A percentile compares a stretch with the other conserved stretches of the same genome.
Conservation (phyloP, 2,329 filamentous ascomycete species). For the Aureobasidium sp. region DNA sequence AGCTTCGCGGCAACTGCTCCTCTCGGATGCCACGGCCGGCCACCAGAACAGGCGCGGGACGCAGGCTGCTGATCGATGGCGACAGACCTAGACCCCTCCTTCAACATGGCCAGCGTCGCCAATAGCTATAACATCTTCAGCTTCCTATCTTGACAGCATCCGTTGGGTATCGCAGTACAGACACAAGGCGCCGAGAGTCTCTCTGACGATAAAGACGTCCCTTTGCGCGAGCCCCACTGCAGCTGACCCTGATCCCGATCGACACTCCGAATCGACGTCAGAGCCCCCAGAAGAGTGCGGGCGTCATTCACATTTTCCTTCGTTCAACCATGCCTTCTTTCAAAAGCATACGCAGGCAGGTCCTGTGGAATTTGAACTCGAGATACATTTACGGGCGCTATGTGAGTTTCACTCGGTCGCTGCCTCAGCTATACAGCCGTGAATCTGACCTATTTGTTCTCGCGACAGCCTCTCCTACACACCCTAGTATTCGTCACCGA, state of each 20-base stretch:
- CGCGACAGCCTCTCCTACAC: conserved; percentile 73
- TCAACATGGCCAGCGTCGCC: neutral
- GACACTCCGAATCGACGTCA: conserved; percentile 3
- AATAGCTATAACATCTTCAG: neutral
- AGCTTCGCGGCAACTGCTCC: conserved; percentile 6
- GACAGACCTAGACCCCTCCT: conserved; percentile 9
- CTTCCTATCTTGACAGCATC: neutral
- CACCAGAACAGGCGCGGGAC: neutral
- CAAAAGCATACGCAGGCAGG: conserved; percentile 33
- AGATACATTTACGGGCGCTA: conserved; percentile 68
- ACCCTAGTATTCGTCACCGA: conserved; percentile 78
- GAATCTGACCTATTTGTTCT: neutral
- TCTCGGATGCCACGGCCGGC: conserved; percentile 6
- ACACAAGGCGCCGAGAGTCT: neutral
- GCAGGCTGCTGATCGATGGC: conserved; percentile 12
- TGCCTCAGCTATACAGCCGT: neutral
- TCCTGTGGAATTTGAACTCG: conserved; percentile 49
- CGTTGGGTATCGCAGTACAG: neutral
- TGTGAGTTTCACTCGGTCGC: conserved; percentile 46
- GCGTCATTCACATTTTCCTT: conserved; percentile 14
- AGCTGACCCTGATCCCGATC: conserved; percentile 8
- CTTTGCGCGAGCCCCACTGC: neutral
- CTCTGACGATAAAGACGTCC: neutral
- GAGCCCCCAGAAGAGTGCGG: neutral
- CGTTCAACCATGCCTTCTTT: conserved; percentile 39